Evolutionary conservation across 495 filamentous ascomycete genomes (phyloP).

Genomic region (Penicillium herquei): DNA sequence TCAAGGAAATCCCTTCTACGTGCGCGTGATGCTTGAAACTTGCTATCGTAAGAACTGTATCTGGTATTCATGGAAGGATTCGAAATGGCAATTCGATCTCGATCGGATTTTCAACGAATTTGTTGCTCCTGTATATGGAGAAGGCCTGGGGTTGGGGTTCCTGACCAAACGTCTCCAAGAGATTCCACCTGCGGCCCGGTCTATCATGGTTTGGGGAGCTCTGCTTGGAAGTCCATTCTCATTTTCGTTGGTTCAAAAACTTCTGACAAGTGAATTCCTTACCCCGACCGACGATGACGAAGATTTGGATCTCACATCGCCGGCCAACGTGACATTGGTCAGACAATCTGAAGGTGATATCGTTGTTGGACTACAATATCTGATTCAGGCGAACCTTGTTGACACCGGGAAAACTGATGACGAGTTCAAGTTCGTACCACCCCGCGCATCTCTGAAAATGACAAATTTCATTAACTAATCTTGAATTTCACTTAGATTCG

Average conservation of each 20-base stretch:
- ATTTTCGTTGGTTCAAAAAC: constrained; percentile 73
- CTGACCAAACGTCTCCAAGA: constrained; percentile 74
- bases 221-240: constrained; percentile 77
- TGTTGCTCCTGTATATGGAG: constrained; percentile 68
- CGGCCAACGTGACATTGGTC: constrained; percentile 30
- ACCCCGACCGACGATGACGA: constrained; percentile 44
- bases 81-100: constrained; percentile 78
- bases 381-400: constrained; percentile 74
- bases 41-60: constrained; percentile 83
- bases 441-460: too few species aligned
- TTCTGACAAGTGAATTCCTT: constrained; percentile 68
- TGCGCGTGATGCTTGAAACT: constrained; percentile 85
- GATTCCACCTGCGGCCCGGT: constrained; percentile 64
- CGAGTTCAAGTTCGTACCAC: constrained; percentile 49
- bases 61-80: constrained; percentile 81
- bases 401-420: constrained; percentile 77
- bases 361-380: constrained; percentile 72
- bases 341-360: constrained; percentile 51
- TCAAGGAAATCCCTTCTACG: constrained; percentile 80
- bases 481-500: constrained; percentile 52
- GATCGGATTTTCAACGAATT: constrained; percentile 82
- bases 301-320: constrained; percentile 32
- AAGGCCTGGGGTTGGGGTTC: constrained; percentile 77
- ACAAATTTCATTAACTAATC: too few species aligned
- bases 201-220: constrained; percentile 85